A percentile compares a stretch with the other conserved stretches of the same genome.
These are phyloP conservation scores for Kluyveromyces sp. DNA, from an alignment of 1,139 yeast genomes.

Conservation along the genomic window DNA sequence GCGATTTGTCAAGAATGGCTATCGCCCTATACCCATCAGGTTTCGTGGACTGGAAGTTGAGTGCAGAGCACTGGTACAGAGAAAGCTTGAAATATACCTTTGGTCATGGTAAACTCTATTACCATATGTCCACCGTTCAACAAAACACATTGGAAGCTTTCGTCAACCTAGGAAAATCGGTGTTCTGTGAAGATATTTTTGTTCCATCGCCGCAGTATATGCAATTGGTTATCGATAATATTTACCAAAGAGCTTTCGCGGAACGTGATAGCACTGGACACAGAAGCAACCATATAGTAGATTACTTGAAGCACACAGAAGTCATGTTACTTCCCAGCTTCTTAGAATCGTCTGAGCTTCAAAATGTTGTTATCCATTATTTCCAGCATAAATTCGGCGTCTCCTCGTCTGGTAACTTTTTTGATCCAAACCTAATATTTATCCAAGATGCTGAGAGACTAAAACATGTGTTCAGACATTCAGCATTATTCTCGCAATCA, in stretches of 20 bases:
- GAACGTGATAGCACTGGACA: slow-evolving; percentile 29
- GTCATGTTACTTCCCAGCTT: slow-evolving; percentile 37
- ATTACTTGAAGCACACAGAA: slow-evolving; percentile 31
- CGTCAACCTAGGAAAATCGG: slow-evolving; percentile 70
- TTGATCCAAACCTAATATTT: slow-evolving; percentile 41
- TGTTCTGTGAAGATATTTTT: slow-evolving; percentile 71
- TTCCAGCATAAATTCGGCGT: slow-evolving; percentile 64
- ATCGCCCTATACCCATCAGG: slow-evolving; percentile 70
- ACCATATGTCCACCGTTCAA: slow-evolving; percentile 78
- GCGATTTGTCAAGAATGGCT: slow-evolving; percentile 76
- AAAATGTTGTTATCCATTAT: slow-evolving; percentile 58
- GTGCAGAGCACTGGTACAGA: slow-evolving; percentile 73
- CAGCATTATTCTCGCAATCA: slow-evolving; percentile 66
- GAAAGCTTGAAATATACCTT: slow-evolving; percentile 61
- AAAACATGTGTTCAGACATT: slow-evolving; percentile 69
- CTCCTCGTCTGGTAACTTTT: slow-evolving; percentile 41
- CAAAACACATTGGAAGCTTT: slow-evolving; percentile 73
- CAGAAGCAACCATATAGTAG: slow-evolving; percentile 28
- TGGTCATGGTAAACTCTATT: slow-evolving; percentile 74
- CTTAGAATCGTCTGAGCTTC: slow-evolving; percentile 41
- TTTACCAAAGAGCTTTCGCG: slow-evolving; percentile 57
- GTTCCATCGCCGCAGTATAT: slow-evolving; percentile 74
- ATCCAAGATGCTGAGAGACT: slow-evolving; percentile 44
- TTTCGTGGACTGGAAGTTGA: slow-evolving; percentile 71
- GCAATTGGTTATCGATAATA: slow-evolving; percentile 68